Conservation (phyloP, 2,329 filamentous ascomycete species). For the Teratosphaeria destructans region DNA sequence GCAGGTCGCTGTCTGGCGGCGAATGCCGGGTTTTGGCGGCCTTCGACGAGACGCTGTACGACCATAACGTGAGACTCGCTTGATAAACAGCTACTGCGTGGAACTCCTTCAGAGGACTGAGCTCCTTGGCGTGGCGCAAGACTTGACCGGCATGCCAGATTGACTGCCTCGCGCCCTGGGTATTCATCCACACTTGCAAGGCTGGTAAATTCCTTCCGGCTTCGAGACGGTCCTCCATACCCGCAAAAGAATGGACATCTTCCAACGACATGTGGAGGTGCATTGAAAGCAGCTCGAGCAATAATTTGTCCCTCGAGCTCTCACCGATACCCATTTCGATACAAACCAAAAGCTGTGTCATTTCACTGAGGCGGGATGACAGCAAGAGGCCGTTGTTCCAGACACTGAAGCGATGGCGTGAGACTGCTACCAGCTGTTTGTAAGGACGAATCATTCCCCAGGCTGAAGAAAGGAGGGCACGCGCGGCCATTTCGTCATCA, state of each 20-base stretch:
- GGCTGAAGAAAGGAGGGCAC: not conserved
- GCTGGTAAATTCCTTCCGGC: slow-evolving; percentile 47
- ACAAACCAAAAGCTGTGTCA: not conserved
- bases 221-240: slow-evolving; percentile 54
- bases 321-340: not conserved
- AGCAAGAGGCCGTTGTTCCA: not conserved
- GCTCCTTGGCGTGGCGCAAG: slow-evolving; percentile 32
- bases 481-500: not conserved
- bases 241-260: slow-evolving; percentile 54
- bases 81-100: slow-evolving; percentile 46
- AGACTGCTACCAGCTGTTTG: not conserved
- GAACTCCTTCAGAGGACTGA: slow-evolving; percentile 43
- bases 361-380: not conserved
- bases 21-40: not conserved
- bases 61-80: not conserved
- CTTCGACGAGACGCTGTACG: not conserved
- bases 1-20: not conserved
- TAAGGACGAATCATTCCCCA: not conserved
- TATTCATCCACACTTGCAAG: slow-evolving; percentile 47
- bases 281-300: slow-evolving; percentile 46
- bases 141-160: slow-evolving; percentile 58
- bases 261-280: slow-evolving; percentile 52
- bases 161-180: slow-evolving; percentile 43
- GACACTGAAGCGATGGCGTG: not conserved
- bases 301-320: slow-evolving; percentile 9